Conservation (phyloP, 371 early-diverging fungal genomes). For the Mortierella sp. region DNA sequence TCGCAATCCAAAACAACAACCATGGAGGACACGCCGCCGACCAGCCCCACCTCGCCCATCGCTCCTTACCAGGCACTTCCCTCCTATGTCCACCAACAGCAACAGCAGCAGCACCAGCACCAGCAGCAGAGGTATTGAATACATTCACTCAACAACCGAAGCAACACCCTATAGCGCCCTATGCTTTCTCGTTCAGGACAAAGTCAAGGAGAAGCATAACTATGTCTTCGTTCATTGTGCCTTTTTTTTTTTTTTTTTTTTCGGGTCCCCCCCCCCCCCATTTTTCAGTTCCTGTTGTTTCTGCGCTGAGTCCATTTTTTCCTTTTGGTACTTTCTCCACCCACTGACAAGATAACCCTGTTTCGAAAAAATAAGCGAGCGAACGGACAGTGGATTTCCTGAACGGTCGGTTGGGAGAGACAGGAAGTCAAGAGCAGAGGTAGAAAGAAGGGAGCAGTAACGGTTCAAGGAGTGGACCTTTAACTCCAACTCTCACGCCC, state of each 20-base stretch:
- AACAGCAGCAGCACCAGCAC: constrained; percentile 23
- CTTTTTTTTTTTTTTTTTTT: neutral
- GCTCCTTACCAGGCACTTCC: constrained; percentile 22
- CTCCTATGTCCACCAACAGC: constrained; percentile 36
- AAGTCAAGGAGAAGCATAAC: neutral
- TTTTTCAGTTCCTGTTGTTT: neutral
- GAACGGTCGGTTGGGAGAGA: neutral
- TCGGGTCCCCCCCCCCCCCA: neutral
- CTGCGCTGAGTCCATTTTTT: neutral
- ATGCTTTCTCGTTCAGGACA: neutral
- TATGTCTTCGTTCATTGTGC: neutral
- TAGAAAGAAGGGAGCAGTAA: neutral
- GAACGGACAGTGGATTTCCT: neutral
- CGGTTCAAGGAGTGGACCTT: neutral
- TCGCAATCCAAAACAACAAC: neutral
- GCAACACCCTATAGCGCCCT: neutral
- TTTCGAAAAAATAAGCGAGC: neutral
- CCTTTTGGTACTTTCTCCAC: neutral
- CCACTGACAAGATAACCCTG: neutral
- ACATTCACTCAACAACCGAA: neutral
- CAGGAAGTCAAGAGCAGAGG: neutral
- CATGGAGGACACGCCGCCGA: constrained; percentile 36
- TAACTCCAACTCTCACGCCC: too few species aligned
- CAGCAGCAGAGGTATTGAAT: constrained; percentile 26
- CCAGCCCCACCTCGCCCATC: constrained; percentile 38